These are phyloP conservation scores for Dendrostoma leiphaemia DNA, from an alignment of 2,329 filamentous ascomycete species.

Conservation along the genomic window DNA sequence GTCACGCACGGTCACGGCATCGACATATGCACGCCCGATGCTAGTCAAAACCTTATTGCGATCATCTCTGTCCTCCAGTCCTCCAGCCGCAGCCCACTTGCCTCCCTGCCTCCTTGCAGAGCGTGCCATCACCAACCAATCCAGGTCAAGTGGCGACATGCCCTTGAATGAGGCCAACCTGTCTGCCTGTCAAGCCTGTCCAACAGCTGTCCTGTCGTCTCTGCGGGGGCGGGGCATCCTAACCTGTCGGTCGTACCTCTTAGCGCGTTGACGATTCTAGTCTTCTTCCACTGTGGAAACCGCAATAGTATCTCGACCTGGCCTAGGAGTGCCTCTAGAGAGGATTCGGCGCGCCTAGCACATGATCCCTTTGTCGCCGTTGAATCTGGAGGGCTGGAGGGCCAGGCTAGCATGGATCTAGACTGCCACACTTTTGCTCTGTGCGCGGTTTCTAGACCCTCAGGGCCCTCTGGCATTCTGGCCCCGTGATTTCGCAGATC, in stretches of 20 bases:
- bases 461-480: background rate
- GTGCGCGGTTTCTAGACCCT: too few species aligned
- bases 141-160: background rate
- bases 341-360: slow-evolving; percentile 3
- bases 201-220: too few species aligned
- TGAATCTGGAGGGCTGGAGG: slow-evolving; percentile 3
- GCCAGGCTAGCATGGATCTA: background rate
- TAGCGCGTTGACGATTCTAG: slow-evolving; percentile 6
- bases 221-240: too few species aligned
- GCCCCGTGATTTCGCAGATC: background rate
- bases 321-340: too few species aligned
- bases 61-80: background rate
- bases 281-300: too few species aligned
- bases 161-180: too few species aligned
- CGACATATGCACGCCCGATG: slow-evolving; percentile 8
- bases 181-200: background rate
- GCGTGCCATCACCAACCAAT: background rate
- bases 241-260: slow-evolving; percentile 1
- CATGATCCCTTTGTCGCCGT: slow-evolving; percentile 10
- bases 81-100: background rate
- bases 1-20: too few species aligned
- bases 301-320: background rate
- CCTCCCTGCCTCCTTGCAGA: background rate
- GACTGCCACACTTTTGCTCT: background rate
- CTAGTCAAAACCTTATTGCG: slow-evolving; percentile 15